These are phyloP conservation scores for Mrakia frigida DNA, from an alignment of 768 basidiomycete species.

Conservation along the genomic window DNA sequence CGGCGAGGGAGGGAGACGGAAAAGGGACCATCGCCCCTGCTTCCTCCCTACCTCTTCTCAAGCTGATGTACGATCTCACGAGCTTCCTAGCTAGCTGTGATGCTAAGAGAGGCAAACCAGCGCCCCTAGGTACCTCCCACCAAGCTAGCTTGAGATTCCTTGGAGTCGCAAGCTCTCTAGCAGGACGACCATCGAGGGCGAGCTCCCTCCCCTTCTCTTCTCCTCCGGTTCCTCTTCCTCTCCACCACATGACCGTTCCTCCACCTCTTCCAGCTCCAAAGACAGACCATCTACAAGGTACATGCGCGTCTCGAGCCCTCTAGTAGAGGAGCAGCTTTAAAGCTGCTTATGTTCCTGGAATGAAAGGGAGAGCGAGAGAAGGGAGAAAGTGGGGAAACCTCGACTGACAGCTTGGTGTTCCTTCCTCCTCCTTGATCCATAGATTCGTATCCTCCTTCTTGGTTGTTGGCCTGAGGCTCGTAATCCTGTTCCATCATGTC, in stretches of 20 bases:
- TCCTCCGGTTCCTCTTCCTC: too few relatives aligned
- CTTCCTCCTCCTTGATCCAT: background rate
- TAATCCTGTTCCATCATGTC: conserved; percentile 26
- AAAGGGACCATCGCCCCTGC: conserved; percentile 1
- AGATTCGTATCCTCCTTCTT: background rate
- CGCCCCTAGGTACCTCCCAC: too few relatives aligned
- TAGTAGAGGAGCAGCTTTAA: background rate
- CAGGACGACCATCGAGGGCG: too few relatives aligned
- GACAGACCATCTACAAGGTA: too few relatives aligned
- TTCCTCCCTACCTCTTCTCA: background rate
- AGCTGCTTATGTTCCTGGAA: background rate
- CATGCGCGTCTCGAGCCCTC: too few relatives aligned
- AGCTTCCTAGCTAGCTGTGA: background rate
- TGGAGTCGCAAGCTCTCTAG: too few relatives aligned
- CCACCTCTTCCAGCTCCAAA: too few relatives aligned
- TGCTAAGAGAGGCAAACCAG: too few relatives aligned
- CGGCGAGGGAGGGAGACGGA: background rate
- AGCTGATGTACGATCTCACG: background rate
- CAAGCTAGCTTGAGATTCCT: too few relatives aligned
- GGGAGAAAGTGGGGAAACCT: background rate
- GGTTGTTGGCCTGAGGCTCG: background rate
- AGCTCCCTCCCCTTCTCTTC: too few relatives aligned
- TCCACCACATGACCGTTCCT: too few relatives aligned
- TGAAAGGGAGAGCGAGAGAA: background rate
- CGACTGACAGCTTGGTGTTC: conserved; percentile 19